Percentiles rank a stretch among this genome's conserved stretches.
These are phyloP conservation scores for Pythium folliculosum DNA, from an alignment of 352 stramenopile species.

Conservation along the genomic window DNA sequence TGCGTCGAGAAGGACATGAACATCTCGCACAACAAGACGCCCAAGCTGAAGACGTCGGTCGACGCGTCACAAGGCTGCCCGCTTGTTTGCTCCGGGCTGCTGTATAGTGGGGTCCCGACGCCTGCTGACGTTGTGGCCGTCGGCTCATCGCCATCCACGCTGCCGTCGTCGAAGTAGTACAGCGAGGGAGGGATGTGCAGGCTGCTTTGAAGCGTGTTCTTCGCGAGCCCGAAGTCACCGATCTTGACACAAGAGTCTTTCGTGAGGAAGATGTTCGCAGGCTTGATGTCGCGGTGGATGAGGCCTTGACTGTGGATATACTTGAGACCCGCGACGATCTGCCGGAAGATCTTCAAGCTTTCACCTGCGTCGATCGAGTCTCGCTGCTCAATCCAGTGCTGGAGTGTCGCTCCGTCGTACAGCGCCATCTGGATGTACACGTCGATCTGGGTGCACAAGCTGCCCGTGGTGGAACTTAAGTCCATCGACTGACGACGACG, in stretches of 20 bases:
- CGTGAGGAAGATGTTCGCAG: conserved; percentile 81
- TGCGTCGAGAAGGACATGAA: conserved; percentile 77
- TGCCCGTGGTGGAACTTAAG: conserved; percentile 20
- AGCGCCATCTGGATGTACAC: conserved; percentile 95
- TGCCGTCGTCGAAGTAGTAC: conserved; percentile 48
- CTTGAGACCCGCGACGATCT: conserved; percentile 72
- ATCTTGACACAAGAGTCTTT: conserved; percentile 78
- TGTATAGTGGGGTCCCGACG: conserved; percentile 75
- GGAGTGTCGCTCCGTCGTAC: conserved; percentile 89
- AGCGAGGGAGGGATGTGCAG: conserved; percentile 56
- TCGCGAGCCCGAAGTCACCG: conserved; percentile 80
- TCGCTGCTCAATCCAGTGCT: conserved; percentile 73
- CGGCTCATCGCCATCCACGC: conserved; percentile 17
- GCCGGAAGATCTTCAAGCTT: conserved; percentile 72
- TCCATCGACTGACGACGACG: conserved; percentile 31
- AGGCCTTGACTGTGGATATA: conserved; percentile 78
- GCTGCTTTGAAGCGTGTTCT: conserved; percentile 63
- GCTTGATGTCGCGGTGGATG: conserved; percentile 83
- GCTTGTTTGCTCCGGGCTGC: conserved; percentile 65
- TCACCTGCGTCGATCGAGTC: conserved; percentile 40
- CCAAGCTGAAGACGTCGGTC: conserved; percentile 77
- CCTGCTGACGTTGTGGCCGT: conserved; percentile 59
- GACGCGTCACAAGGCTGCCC: conserved; percentile 48
- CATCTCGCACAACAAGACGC: conserved; percentile 70
- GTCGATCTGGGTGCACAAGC: conserved; percentile 74